Evolutionary conservation across 352 stramenopile genomes (phyloP), one percentile per base, ranked within the genome.

Genomic region (Pythium diclinum): DNA sequence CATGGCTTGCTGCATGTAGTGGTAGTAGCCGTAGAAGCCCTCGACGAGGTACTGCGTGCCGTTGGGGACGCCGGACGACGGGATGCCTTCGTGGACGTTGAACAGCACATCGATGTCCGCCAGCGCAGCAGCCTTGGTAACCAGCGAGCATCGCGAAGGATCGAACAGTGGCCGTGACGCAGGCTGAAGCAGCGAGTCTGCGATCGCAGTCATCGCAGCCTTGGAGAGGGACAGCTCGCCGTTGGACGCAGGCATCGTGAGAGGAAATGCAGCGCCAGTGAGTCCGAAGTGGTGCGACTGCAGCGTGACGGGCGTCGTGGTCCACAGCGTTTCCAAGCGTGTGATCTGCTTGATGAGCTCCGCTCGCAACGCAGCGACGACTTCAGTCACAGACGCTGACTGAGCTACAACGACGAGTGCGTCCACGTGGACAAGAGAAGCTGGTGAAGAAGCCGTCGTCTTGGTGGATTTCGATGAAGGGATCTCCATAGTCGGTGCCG

Each of bases 11-110:
- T 92, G 80, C 63, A 90, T 66, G 72, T 97, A 96, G 63, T 97
- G 89, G 59, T 88, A 96, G 69, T 94, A 97, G 14, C 76, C 79
- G 63, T 94, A 95, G 52, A 81, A 78, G 10, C 87, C 89, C 19
- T 86, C 67, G 16, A 95, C 85, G 6, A 95, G 42, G 54, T 63
- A 66, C 38, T 81, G 63, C n/a, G 76, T 67, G 54, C 75, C 64
- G 6, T 78, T 58, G 13, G 68, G 60, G 10, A 83, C 56, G 11
- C 77, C 61, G 13, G 76, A 84, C 25, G 63, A 62, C 9, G 74
- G 56, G 21, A 93, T 76, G 6, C 81, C 83, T 64, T 89, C 77
- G 57, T 94, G 85, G 3, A 92, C 81, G 42, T 91, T 93, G 34
- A 78, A 67, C 19, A 93, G 65, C 56, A 87, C 79, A 25, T 89